Base-by-base conservation (phyloP, 257 asterid genomes). In the Nicotiana otophora region DNA sequence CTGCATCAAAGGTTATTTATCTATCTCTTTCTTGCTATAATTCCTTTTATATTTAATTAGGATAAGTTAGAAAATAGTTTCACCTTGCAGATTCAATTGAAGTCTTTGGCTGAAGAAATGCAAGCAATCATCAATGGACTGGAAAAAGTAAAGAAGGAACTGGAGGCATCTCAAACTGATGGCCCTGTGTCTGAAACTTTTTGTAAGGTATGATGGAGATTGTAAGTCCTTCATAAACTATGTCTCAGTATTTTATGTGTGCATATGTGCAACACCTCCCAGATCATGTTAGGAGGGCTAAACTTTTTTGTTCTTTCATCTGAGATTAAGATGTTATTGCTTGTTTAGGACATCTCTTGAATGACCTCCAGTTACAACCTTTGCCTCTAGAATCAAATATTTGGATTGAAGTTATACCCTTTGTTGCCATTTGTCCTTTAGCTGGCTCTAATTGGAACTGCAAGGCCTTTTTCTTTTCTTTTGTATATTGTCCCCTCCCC, bases 131-230 rank as follows among this genome's bases (percentile, higher is more conserved):
- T 42, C 84, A 95, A 92, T 89, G 99, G 98, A 33, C 74, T 94
- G 77, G 98, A 95, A 85, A 95, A 94, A 89, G 96, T 95, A 83
- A 95, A 92, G 89, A 97, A 90, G 87, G 99, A 95, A 87, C 85
- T 93, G 75, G 87, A 82, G 76, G 92, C 97, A 84, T 94, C 98
- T 2, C 97, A 94, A 86, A 92, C 86, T 42, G 99, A 95, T 87
- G 99, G 99, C 53, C 96, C 96, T 34, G 97, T 95, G 81, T 95
- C 98, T 81, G 97, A 94, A 84, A 86, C 85, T 83, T 95, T 95
- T 81, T 86, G 89, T 76, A 91, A 94, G 99, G 99, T 95, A 91
- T 81, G 61, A 39, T 63, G 36, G 33, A 12, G 61, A 55, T 55
- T 55, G 61, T 55, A 55, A 55, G 61, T 55, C 61, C n/a, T 55